Conservation (phyloP, 1,284 basidiomycete genomes). For the Marasmius tenuissimus region DNA sequence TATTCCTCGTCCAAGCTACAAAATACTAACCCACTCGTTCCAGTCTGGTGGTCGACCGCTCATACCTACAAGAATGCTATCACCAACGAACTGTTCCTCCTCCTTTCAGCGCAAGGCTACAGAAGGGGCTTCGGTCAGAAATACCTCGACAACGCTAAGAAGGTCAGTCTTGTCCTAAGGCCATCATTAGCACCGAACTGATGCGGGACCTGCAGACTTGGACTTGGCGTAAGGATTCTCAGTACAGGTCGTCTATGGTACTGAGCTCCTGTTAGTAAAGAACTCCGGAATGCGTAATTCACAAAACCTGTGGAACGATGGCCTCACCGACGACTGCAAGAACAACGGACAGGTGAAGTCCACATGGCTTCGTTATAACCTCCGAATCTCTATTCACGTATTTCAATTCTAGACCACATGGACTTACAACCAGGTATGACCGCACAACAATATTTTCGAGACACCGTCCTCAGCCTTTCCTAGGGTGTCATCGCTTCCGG, state of each 20-base stretch:
- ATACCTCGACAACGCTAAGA: constrained; percentile 47
- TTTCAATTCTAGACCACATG: constrained; percentile 42
- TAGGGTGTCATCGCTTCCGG: constrained; percentile 55
- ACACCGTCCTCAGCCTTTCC: neutral
- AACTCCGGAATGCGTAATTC: constrained; percentile 50
- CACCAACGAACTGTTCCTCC: constrained; percentile 55
- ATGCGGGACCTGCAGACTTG: constrained; percentile 30
- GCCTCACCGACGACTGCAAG: constrained; percentile 38
- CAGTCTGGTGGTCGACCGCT: constrained; percentile 57
- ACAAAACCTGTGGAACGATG: constrained; percentile 51
- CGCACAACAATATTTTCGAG: neutral
- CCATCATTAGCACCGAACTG: neutral
- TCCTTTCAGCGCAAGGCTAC: constrained; percentile 47
- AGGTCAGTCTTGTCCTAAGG: constrained; percentile 24
- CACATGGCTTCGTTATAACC: neutral
- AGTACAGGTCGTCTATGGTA: neutral
- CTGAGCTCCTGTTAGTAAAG: constrained; percentile 31
- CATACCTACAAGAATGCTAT: constrained; percentile 59
- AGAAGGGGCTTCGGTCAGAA: constrained; percentile 33
- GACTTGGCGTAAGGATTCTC: constrained; percentile 41
- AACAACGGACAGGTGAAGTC: constrained; percentile 45
- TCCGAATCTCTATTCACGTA: neutral
- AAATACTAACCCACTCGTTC: neutral
- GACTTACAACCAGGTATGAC: constrained; percentile 52
- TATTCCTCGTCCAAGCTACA: neutral